Base-by-base conservation (phyloP, 2,329 filamentous ascomycete genomes). In the Pseudocercospora ulei region DNA sequence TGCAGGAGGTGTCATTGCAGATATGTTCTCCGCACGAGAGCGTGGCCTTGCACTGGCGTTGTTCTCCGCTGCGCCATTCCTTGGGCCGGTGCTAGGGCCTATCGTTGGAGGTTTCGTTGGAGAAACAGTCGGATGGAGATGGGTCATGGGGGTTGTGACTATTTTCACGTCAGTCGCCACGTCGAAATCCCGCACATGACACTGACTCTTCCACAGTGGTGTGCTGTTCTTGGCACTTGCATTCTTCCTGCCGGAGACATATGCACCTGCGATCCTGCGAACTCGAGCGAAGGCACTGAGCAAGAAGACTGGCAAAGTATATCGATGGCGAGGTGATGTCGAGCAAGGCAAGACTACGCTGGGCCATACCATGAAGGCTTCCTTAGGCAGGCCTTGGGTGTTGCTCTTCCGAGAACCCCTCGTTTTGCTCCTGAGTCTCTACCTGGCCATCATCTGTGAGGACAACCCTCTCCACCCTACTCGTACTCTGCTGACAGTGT, bases 331-430 rank as follows among this genome's bases (percentile, higher is more conserved):
- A 19, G 45, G 39, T 18, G 55, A 57, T 28, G 39, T 52, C 23
- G 47, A 58, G 16, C 58, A 62, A 26, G 64, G 65, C 7, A 33
- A 39, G 5, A 49, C 38, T 2, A 48, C 48, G 1, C 41, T 52
- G n/a, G 47, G 35, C 7, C 35, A 49, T 20, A 39, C 70, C 23
- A 69, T 78, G 54, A 66, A 66, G 34, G 66, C 68, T 2, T 69
- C 73, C 3, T 63, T 80, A 12, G 65, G 69, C 38, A 68, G 80
- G 3, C 80, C 80, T 1, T 79, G 78, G 75, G 64, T 78, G 26
- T 67, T 83, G 29, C 68, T 83, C 5, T 79, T 82, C 65, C 63
- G 64, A 41, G 79, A 83, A 55, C 79, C 79, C 2, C 82, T 81
- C 46, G 75, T 81, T 14, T 56, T 79, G 7, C 62, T 80, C 6